Evolutionary conservation across 805 yeast species (phyloP), one percentile per base, ranked within the genome.

Genomic region (Cyberlindnera euphorbiiphila): DNA sequence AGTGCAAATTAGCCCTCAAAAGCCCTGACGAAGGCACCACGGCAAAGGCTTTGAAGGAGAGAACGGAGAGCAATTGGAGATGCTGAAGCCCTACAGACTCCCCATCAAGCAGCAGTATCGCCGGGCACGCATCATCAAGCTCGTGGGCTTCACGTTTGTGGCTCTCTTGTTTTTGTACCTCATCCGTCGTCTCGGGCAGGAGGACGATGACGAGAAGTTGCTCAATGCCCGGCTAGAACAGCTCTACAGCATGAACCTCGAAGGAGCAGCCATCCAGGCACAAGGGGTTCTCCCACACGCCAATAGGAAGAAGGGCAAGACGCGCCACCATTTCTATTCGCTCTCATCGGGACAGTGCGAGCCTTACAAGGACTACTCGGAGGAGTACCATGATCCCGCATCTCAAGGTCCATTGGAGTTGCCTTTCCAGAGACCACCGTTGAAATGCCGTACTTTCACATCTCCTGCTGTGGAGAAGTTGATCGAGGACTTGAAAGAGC

Each of bases 401-500:
- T 70, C 83, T 3, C 19, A 30, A 5, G 94, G 95, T 0, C 60
- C 68, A 3, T 57, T 73, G 33, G 49, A 58, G 25, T 64, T 80
- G 41, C 86, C 95, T 2, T 84, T 54, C 47, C 89, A 85, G 78
- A 65, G 96, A 48, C 96, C 96, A 2, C 65, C 74, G 0, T 64
- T 62, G 11, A 56, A 70, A 25, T 88, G 96, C 55, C 72, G 96
- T 7, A 87, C 95, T 0, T 87, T 85, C 56, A 46, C 43, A 3
- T 81, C 89, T 0, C 47, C 53, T 0, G 74, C 74, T 0, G 80
- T 88, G 4, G 96, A 87, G 46, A 49, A 53, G 12, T 62, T 78
- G 24, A 74, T 87, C 16, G 54, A 47, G 3, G 80, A 76, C 34
- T 63, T 85, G 56, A 71, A 63, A 33, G 34, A 35, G 10, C 66